Percentiles rank a stretch among this genome's conserved stretches.
Evolutionary conservation across 1,284 basidiomycete genomes (phyloP).

Genomic region (Ustilago crameri): DNA sequence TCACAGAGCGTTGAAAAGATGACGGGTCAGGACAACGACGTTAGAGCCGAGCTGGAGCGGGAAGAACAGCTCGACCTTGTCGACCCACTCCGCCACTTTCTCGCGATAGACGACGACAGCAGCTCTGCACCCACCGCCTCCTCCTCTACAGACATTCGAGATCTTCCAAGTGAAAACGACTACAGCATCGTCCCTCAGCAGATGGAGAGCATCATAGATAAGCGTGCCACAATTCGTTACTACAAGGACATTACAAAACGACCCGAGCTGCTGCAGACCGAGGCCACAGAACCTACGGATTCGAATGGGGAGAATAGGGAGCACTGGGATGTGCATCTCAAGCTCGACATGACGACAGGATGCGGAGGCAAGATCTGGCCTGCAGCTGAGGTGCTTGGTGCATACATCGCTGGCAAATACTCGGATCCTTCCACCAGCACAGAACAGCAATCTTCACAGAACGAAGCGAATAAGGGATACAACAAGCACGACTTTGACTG

Average conservation of each 20-base stretch:
- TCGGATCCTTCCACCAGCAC: background rate
- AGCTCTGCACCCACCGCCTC: background rate
- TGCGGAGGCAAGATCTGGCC: constrained; percentile 94
- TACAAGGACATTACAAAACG: constrained; percentile 27
- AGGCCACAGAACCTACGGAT: background rate
- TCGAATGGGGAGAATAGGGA: background rate
- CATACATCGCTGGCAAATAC: constrained; percentile 51
- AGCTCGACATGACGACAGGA: constrained; percentile 81
- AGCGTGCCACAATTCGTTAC: constrained; percentile 50
- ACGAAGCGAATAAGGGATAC: constrained; percentile 6
- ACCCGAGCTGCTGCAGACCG: constrained; percentile 10
- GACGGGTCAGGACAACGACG: background rate
- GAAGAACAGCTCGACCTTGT: constrained; percentile 73
- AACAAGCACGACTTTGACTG: constrained; percentile 35
- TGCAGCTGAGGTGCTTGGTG: constrained; percentile 79
- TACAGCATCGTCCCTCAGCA: constrained; percentile 72
- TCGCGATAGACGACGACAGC: constrained; percentile 61
- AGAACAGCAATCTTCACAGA: background rate
- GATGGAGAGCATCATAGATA: constrained; percentile 71
- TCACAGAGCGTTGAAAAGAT: background rate
- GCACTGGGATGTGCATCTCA: constrained; percentile 70
- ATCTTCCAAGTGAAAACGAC: constrained; percentile 12
- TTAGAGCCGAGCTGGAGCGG: constrained; percentile 18
- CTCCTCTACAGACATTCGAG: constrained; percentile 11
- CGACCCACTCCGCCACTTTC: constrained; percentile 77